Percentiles rank a stretch among this genome's conserved stretches.
These are phyloP conservation scores for Tolypocladium endophyticum DNA, from an alignment of 2,329 filamentous ascomycete genomes.

Conservation along the genomic window DNA sequence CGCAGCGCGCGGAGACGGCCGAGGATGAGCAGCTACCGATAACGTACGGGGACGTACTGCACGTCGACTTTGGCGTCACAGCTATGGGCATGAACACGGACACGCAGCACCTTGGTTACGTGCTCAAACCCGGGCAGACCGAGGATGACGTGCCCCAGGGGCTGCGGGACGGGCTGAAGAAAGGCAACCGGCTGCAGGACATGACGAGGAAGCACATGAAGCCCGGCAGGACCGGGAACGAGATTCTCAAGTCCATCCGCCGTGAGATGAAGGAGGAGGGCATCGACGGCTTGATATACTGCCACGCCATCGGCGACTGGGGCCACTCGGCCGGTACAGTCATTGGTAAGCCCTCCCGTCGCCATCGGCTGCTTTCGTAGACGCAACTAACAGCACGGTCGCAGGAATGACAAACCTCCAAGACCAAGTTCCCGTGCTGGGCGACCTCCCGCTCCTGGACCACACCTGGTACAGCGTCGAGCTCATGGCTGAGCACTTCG, in stretches of 20 bases:
- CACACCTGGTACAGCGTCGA: background rate
- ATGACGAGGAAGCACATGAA: conserved; percentile 33
- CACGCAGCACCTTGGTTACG: conserved; percentile 38
- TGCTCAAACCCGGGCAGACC: conserved; percentile 30
- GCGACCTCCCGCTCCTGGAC: background rate
- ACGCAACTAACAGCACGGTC: background rate
- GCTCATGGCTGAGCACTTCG: background rate
- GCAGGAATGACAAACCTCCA: background rate
- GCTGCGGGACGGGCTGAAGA: conserved; percentile 30
- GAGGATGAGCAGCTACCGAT: conserved; percentile 16
- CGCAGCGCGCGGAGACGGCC: conserved; percentile 5
- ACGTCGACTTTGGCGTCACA: conserved; percentile 38
- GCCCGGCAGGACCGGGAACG: conserved; percentile 31
- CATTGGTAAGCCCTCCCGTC: background rate
- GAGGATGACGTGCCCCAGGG: conserved; percentile 31
- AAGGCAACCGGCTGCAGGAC: conserved; percentile 36
- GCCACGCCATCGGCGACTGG: background rate
- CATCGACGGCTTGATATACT: conserved; percentile 32
- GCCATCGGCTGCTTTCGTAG: too few species aligned
- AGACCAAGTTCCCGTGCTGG: background rate
- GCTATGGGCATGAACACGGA: conserved; percentile 34
- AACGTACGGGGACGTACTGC: conserved; percentile 33
- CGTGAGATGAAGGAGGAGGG: conserved; percentile 30
- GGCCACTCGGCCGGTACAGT: background rate
- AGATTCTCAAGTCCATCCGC: conserved; percentile 27